These are phyloP conservation scores for Rosa multiflora DNA, from an alignment of 306 rosid species.

Conservation along the genomic window DNA sequence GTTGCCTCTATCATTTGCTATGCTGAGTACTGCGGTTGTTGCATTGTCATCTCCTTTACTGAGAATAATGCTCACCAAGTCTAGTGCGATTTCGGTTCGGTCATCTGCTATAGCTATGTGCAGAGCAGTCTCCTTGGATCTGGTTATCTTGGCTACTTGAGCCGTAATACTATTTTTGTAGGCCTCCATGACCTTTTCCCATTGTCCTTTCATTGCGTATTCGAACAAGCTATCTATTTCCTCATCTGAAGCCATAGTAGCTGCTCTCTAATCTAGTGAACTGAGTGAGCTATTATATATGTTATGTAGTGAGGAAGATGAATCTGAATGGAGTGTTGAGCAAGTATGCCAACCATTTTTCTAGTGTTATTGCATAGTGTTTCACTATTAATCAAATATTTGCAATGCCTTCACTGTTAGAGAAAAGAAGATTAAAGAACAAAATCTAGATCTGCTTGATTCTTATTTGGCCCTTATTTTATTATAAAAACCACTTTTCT, in stretches of 20 bases:
- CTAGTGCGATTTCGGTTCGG: conserved; percentile 4
- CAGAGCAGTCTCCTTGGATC: conserved; percentile 22
- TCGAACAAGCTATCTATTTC: conserved; percentile 16
- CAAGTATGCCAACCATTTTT: neutral
- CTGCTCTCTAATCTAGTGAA: neutral
- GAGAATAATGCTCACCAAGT: neutral
- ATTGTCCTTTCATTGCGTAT: conserved; percentile 25
- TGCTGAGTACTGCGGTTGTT: neutral
- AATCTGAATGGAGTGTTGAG: neutral
- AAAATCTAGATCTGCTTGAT: neutral
- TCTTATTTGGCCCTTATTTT: neutral
- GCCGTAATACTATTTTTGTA: neutral
- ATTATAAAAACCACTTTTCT: neutral
- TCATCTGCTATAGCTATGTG: conserved; percentile 28
- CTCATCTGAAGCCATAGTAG: conserved; percentile 1
- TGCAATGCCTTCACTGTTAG: neutral
- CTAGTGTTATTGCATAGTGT: neutral
- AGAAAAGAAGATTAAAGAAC: neutral
- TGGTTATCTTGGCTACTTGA: conserved; percentile 22
- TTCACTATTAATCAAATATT: neutral
- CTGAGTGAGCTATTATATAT: neutral
- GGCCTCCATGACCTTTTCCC: conserved; percentile 14
- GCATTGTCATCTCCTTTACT: neutral
- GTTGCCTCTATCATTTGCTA: conserved; percentile 18
- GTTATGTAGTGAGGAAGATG: neutral